phyloP scores from a whole-genome alignment of 257 asterid genomes.

The Craterostigma plantagineum region DNA sequence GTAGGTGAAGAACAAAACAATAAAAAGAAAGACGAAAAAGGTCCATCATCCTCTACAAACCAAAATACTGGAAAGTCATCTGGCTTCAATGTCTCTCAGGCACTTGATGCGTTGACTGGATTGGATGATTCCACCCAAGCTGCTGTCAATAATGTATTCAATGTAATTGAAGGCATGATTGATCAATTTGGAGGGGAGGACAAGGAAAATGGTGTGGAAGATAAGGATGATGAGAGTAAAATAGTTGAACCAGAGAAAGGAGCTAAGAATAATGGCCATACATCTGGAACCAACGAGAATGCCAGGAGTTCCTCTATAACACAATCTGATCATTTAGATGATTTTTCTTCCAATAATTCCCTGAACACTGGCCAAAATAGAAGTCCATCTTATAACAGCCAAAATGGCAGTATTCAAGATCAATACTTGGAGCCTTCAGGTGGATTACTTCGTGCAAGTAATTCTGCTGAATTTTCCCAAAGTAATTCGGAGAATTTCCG shows the following conservation, averaged over 20 bases:
- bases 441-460: slow-evolving; percentile 20
- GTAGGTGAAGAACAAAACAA: slow-evolving; percentile 28
- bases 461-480: slow-evolving; percentile 15
- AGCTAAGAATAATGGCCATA: slow-evolving; percentile 9
- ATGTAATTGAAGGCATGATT: slow-evolving; percentile 76
- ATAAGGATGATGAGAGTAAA: slow-evolving; percentile 13
- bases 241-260: slow-evolving; percentile 15
- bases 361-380: slow-evolving; percentile 10
- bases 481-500: slow-evolving; percentile 19
- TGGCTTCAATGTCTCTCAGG: slow-evolving; percentile 56
- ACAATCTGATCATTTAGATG: slow-evolving; percentile 15
- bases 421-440: slow-evolving; percentile 11
- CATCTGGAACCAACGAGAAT: slow-evolving; percentile 16
- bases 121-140: slow-evolving; percentile 92
- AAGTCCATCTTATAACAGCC: slow-evolving; percentile 10
- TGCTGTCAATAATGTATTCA: slow-evolving; percentile 77
- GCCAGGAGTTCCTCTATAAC: slow-evolving; percentile 8
- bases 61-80: slow-evolving; percentile 28
- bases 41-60: slow-evolving; percentile 13
- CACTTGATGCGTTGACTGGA: slow-evolving; percentile 64
- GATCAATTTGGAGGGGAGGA: slow-evolving; percentile 44
- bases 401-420: slow-evolving; percentile 15
- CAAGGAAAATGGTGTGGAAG: slow-evolving; percentile 17
- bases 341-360: slow-evolving; percentile 12
- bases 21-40: slow-evolving; percentile 31